These are phyloP conservation scores for Cucurbita ficifolia DNA, from an alignment of 306 rosid genomes.

Conservation along the genomic window DNA sequence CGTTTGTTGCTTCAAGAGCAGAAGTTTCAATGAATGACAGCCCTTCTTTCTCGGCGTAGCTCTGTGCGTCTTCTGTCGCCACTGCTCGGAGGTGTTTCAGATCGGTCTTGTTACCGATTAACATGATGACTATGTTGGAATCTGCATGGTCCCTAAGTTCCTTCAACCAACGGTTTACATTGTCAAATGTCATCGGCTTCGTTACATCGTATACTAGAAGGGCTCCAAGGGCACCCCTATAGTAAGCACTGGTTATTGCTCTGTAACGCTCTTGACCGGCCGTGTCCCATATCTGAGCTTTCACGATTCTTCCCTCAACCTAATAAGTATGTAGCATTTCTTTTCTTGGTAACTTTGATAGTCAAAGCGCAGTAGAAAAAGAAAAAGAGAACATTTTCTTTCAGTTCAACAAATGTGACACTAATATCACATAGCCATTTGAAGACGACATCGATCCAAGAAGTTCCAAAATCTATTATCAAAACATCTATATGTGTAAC, in stretches of 20 bases:
- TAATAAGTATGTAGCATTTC: constrained; percentile 3
- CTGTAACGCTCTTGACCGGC: constrained; percentile 96
- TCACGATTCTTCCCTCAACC: constrained; percentile 90
- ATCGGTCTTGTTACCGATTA: constrained; percentile 87
- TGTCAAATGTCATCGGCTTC: constrained; percentile 75
- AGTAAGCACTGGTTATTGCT: constrained; percentile 90
- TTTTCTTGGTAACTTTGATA: neutral
- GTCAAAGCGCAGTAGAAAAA: neutral
- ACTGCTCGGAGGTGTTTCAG: constrained; percentile 82
- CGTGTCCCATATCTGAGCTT: constrained; percentile 96
- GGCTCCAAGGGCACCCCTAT: constrained; percentile 90
- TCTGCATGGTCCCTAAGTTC: constrained; percentile 93
- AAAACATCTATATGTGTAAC: neutral
- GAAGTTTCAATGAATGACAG: constrained; percentile 89
- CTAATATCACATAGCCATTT: neutral
- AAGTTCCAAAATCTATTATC: neutral
- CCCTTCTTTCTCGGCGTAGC: constrained; percentile 73
- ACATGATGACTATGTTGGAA: constrained; percentile 73
- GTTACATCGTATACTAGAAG: constrained; percentile 75
- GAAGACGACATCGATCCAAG: neutral
- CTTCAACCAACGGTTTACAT: constrained; percentile 83
- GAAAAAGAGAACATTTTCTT: too few relatives aligned
- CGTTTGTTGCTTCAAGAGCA: constrained; percentile 77
- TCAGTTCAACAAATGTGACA: neutral
- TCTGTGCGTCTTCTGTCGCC: constrained; percentile 78